Evolutionary conservation across 805 yeast species (phyloP).

Genomic region (Zygoascus biomembranicola): DNA sequence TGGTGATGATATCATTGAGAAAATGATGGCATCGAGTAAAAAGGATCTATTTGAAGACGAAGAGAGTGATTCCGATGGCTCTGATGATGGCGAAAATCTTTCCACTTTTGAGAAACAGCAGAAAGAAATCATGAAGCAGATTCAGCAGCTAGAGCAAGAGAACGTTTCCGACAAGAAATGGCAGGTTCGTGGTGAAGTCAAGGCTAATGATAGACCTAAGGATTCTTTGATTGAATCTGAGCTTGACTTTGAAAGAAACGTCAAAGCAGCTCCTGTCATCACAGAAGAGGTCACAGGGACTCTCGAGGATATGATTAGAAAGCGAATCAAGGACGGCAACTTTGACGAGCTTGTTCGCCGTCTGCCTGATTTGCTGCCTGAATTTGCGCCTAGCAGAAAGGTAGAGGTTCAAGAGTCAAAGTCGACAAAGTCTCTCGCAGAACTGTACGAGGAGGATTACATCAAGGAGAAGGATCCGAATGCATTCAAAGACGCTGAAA

Average conservation of each 20-base stretch:
- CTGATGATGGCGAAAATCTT: slow-evolving; percentile 38
- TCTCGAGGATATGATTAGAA: slow-evolving; percentile 79
- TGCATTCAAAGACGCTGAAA: slow-evolving; percentile 38
- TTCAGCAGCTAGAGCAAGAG: slow-evolving; percentile 71
- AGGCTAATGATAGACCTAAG: slow-evolving; percentile 68
- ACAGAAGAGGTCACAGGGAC: slow-evolving; percentile 82
- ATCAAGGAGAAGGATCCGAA: slow-evolving; percentile 30
- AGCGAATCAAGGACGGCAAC: slow-evolving; percentile 62
- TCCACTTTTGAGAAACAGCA: slow-evolving; percentile 84
- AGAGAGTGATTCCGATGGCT: slow-evolving; percentile 49
- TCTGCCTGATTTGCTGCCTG: slow-evolving; percentile 55
- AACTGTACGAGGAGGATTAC: slow-evolving; percentile 82
- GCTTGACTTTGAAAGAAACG: slow-evolving; percentile 83
- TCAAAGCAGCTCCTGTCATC: slow-evolving; percentile 93
- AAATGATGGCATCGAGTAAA: slow-evolving; percentile 23
- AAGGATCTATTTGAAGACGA: slow-evolving; percentile 33
- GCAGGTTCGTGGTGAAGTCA: slow-evolving; percentile 91
- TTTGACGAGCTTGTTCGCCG: slow-evolving; percentile 83
- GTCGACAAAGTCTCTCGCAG: slow-evolving; percentile 82
- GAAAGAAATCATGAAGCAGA: slow-evolving; percentile 64
- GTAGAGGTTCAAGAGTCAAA: slow-evolving; percentile 76
- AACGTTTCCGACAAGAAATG: slow-evolving; percentile 86
- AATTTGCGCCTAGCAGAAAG: slow-evolving; percentile 34
- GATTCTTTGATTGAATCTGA: slow-evolving; percentile 73
- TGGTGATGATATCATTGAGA: slow-evolving; percentile 21